phyloP scores from a whole-genome alignment of 148 eudicot genomes.

The Chenopodium album region DNA sequence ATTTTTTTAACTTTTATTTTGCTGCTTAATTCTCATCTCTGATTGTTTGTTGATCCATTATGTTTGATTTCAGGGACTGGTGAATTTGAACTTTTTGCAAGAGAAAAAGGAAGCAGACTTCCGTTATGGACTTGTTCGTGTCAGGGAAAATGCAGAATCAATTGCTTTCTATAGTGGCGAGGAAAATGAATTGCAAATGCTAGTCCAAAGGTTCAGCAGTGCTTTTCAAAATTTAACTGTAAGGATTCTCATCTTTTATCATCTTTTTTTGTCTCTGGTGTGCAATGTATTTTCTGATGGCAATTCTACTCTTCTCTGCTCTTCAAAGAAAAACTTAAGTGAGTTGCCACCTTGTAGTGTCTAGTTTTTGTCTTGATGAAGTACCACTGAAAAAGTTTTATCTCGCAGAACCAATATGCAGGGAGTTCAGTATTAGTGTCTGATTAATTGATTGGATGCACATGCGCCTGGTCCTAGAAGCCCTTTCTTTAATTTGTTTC shows the following conservation, averaged over 20 bases:
- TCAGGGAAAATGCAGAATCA: constrained; percentile 95
- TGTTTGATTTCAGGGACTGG: constrained; percentile 57
- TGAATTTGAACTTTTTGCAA: constrained; percentile 76
- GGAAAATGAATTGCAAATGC: constrained; percentile 80
- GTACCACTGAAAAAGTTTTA: background rate
- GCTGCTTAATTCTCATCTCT: background rate
- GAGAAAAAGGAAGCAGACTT: constrained; percentile 95
- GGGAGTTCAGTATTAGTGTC: background rate
- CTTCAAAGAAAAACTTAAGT: background rate
- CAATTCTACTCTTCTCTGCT: background rate
- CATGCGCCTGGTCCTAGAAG: background rate
- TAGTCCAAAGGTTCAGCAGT: constrained; percentile 75
- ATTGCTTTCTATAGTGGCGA: constrained; percentile 93
- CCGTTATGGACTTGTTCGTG: constrained; percentile 91
- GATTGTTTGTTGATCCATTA: constrained; percentile 10
- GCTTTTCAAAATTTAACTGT: constrained; percentile 86
- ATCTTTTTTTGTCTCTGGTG: background rate
- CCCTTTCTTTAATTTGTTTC: background rate
- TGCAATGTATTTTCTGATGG: constrained; percentile 5
- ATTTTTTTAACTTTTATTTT: background rate
- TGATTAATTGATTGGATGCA: background rate
- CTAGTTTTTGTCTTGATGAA: background rate
- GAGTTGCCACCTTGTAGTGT: background rate
- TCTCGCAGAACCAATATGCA: background rate
- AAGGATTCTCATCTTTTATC: constrained; percentile 23